Conservation (phyloP, 768 basidiomycete genomes). For the Rhizopogon rudus region DNA sequence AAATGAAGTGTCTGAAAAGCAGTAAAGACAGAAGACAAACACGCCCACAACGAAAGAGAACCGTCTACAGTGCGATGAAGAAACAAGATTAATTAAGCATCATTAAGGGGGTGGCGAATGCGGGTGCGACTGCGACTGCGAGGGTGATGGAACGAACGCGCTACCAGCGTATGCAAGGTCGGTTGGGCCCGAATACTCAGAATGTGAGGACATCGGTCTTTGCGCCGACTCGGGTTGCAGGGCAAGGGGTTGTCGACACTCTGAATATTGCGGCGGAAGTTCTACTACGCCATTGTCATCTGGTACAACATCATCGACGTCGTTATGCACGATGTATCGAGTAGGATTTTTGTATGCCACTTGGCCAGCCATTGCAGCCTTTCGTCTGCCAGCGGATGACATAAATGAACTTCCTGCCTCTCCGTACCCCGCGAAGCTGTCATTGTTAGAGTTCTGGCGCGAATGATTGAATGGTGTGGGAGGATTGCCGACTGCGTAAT, state of each 20-base stretch:
- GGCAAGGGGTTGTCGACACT: constrained; percentile 31
- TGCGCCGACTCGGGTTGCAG: background rate
- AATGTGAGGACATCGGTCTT: constrained; percentile 12
- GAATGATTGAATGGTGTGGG: constrained; percentile 7
- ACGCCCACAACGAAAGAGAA: background rate
- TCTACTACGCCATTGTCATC: constrained; percentile 55
- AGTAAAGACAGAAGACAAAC: background rate
- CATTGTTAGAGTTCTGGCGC: constrained; percentile 14
- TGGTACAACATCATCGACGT: constrained; percentile 52
- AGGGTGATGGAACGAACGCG: constrained; percentile 3
- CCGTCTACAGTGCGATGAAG: constrained; percentile 1
- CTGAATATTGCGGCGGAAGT: constrained; percentile 71
- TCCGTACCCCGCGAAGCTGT: constrained; percentile 14
- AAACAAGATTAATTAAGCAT: background rate
- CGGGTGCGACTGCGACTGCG: background rate
- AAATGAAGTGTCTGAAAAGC: background rate
- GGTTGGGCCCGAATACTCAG: constrained; percentile 3
- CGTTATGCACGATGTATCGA: constrained; percentile 64
- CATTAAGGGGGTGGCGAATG: constrained; percentile 12
- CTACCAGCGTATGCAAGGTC: constrained; percentile 10
- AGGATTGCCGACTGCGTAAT: background rate
- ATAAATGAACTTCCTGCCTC: constrained; percentile 18
- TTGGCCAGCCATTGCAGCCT: constrained; percentile 51
- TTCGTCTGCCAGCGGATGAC: constrained; percentile 41
- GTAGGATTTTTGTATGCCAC: constrained; percentile 36